Evolutionary conservation across 768 basidiomycete genomes (phyloP).

Genomic region (Floccularia luteovirens): DNA sequence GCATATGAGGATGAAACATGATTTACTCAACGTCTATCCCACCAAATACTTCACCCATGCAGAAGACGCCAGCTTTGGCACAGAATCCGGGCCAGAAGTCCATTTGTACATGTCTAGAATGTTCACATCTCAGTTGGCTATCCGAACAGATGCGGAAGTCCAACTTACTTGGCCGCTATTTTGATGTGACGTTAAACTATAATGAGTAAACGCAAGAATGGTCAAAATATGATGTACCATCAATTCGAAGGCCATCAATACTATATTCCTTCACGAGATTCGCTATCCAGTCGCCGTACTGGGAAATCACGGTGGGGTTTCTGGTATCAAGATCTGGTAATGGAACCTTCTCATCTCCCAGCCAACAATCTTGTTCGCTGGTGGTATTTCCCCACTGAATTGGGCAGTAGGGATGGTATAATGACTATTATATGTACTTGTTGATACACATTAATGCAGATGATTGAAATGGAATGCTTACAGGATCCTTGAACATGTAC

Average conservation of each 20-base stretch:
- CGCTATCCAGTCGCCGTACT: conserved; percentile 64
- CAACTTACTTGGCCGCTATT: conserved; percentile 35
- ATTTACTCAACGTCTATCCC: conserved; percentile 43
- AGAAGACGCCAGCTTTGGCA: conserved; percentile 72
- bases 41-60: conserved; percentile 76
- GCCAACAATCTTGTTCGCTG: conserved; percentile 74
- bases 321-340: conserved; percentile 77
- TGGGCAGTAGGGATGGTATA: conserved; percentile 75
- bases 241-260: conserved; percentile 86
- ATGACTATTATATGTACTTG: conserved; percentile 27
- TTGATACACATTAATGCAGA: not conserved
- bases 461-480: conserved; percentile 10
- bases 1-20: not conserved
- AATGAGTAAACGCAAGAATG: not conserved
- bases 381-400: conserved; percentile 65
- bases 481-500: conserved; percentile 63
- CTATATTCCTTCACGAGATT: conserved; percentile 60
- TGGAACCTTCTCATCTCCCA: conserved; percentile 69
- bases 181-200: not conserved
- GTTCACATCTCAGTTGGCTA: not conserved
- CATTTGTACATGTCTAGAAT: conserved; percentile 58
- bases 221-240: conserved; percentile 29
- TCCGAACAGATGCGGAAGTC: not conserved
- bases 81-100: conserved; percentile 76
- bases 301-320: conserved; percentile 50